Conservation (phyloP, 2,329 filamentous ascomycete species). For the Aphanocladium album region DNA sequence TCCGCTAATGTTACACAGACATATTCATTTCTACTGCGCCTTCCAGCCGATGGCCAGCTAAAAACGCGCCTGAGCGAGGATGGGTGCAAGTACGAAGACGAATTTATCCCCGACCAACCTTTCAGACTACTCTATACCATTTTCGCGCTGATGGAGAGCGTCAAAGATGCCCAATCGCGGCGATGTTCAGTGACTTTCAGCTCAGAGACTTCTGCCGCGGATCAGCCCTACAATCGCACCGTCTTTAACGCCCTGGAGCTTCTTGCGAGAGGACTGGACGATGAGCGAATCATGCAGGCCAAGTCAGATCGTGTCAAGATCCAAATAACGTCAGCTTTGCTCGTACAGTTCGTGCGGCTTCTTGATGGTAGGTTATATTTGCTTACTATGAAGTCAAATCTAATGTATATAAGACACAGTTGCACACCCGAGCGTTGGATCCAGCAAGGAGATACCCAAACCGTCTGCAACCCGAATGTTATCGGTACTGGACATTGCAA, state of each 20-base stretch:
- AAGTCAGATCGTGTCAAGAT: background rate
- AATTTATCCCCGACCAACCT: conserved; percentile 65
- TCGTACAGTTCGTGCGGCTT: conserved; percentile 1
- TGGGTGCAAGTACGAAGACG: conserved; percentile 47
- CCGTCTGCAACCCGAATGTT: conserved; percentile 15
- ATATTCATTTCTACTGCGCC: conserved; percentile 63
- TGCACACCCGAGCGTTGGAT: background rate
- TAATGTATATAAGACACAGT: background rate
- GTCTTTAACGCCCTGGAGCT: background rate
- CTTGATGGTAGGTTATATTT: background rate
- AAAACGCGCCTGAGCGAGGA: conserved; percentile 53
- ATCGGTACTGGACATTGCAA: conserved; percentile 24
- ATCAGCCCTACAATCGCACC: background rate
- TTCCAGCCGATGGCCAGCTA: conserved; percentile 63
- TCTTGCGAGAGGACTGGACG: background rate
- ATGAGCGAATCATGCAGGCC: background rate
- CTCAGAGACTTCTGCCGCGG: conserved; percentile 4
- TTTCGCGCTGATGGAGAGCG: conserved; percentile 59
- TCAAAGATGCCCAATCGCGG: conserved; percentile 33
- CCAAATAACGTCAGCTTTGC: background rate
- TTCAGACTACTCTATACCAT: conserved; percentile 72
- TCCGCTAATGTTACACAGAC: conserved; percentile 41
- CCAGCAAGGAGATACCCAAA: conserved; percentile 18
- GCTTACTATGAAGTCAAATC: background rate
- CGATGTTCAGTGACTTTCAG: background rate